A percentile compares a stretch with the other conserved stretches of the same genome.
Conservation (phyloP, 2,329 filamentous ascomycete species). For the Aureobasidium sp. region DNA sequence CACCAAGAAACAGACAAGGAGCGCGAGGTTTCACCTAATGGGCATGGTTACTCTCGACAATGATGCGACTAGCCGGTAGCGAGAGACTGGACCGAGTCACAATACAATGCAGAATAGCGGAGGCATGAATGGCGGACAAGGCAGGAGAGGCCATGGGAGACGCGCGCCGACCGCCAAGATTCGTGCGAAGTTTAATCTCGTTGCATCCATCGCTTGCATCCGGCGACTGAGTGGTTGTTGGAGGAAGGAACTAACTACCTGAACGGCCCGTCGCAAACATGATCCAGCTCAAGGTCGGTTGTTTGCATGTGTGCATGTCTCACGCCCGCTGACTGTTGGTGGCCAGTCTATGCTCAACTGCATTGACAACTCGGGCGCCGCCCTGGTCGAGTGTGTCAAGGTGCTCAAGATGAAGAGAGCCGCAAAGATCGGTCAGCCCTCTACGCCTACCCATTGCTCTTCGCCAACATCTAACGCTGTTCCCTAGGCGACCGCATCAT, state of each 20-base stretch:
- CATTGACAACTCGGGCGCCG: conserved; percentile 99
- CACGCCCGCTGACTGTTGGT: not conserved
- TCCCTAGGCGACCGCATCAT: conserved; percentile 83
- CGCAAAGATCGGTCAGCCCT: conserved; percentile 71
- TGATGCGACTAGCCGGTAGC: not conserved
- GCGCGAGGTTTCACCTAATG: conserved; percentile 1
- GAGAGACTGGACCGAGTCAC: not conserved
- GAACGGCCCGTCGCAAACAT: conserved; percentile 46
- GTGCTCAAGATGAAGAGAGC: conserved; percentile 83
- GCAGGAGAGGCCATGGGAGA: not conserved
- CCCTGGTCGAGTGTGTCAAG: conserved; percentile 91
- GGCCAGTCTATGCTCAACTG: conserved; percentile 88
- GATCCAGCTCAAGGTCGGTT: conserved; percentile 53
- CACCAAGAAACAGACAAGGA: conserved; percentile 7
- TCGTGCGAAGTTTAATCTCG: not conserved
- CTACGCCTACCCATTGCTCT: not conserved
- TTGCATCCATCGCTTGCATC: not conserved
- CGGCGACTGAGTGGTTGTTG: not conserved
- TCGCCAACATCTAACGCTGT: conserved; percentile 1
- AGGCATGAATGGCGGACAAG: not conserved
- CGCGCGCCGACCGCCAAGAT: not conserved
- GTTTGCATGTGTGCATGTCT: not conserved
- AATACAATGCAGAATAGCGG: not conserved
- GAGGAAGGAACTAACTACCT: not conserved
- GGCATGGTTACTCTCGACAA: not conserved